A percentile compares a stretch with the other conserved stretches of the same genome.
Evolutionary conservation across 2,329 filamentous ascomycete genomes (phyloP).

Genomic region (Ilyonectria sp.): DNA sequence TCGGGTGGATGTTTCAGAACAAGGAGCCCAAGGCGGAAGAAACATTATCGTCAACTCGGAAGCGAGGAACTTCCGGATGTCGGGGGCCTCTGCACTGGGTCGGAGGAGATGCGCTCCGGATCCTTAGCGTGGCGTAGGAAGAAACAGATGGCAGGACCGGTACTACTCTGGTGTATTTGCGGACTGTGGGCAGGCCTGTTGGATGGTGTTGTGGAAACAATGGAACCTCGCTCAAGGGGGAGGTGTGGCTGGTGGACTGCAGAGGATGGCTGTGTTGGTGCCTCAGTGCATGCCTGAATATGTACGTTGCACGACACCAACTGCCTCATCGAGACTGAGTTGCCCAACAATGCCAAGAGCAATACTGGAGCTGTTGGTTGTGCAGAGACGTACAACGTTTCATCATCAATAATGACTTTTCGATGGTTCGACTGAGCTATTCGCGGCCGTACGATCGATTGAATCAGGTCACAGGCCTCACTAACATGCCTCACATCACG

Average conservation of each 20-base stretch:
- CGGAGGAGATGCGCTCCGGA: background rate
- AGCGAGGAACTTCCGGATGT: background rate
- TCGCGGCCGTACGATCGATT: background rate
- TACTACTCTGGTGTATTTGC: constrained; percentile 5
- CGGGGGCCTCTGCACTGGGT: background rate
- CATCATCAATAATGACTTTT: background rate
- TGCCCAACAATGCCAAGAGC: background rate
- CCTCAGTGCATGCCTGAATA: background rate
- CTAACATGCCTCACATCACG: background rate
- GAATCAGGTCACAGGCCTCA: background rate
- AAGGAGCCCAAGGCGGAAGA: background rate
- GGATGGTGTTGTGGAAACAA: background rate
- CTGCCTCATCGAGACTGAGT: background rate
- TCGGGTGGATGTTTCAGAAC: background rate
- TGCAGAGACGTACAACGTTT: background rate
- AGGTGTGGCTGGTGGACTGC: background rate
- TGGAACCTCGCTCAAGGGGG: background rate
- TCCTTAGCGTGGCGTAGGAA: constrained; percentile 1
- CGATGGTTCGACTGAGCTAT: background rate
- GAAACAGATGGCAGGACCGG: background rate
- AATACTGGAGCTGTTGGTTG: background rate
- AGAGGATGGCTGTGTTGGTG: background rate
- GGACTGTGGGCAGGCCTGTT: background rate
- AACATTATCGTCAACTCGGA: background rate
- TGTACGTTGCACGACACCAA: background rate